phyloP scores from a whole-genome alignment of 1,284 basidiomycete species.

The Calocybe gambosa region DNA sequence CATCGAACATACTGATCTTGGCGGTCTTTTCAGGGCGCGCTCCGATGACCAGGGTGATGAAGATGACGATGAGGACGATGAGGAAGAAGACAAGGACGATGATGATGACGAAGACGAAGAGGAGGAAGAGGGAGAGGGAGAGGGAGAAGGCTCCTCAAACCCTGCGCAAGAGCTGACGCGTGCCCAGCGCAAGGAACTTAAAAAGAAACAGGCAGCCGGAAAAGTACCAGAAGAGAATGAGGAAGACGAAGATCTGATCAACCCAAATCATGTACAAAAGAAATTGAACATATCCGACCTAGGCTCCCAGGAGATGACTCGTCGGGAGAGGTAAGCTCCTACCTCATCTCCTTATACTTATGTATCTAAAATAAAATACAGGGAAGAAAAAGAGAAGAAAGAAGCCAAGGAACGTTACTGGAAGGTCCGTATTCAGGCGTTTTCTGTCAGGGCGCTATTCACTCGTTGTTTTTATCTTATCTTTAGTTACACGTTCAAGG shows the following conservation, averaged over 20 bases:
- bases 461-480: background rate
- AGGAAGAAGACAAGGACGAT: slow-evolving; percentile 30
- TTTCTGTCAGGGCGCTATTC: too few relatives aligned
- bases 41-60: slow-evolving; percentile 21
- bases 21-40: slow-evolving; percentile 8
- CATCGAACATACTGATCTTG: slow-evolving; percentile 6
- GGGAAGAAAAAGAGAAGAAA: slow-evolving; percentile 86
- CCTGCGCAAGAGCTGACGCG: slow-evolving; percentile 52
- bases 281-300: slow-evolving; percentile 64
- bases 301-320: slow-evolving; percentile 47
- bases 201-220: slow-evolving; percentile 47
- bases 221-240: slow-evolving; percentile 37
- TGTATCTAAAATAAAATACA: slow-evolving; percentile 25
- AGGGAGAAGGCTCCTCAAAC: slow-evolving; percentile 31
- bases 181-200: slow-evolving; percentile 61
- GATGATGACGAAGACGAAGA: slow-evolving; percentile 29
- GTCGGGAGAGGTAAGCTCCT: slow-evolving; percentile 59
- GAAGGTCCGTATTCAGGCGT: slow-evolving; percentile 48
- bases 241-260: slow-evolving; percentile 55
- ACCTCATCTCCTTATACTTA: slow-evolving; percentile 1
- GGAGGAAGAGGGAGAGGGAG: slow-evolving; percentile 31
- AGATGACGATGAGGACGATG: slow-evolving; percentile 25
- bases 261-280: slow-evolving; percentile 65
- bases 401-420: slow-evolving; percentile 81
- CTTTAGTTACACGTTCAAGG: slow-evolving; percentile 67